Conservation (phyloP, 2,329 filamentous ascomycete genomes). For the Teratosphaeria pseudoeucalypti region DNA sequence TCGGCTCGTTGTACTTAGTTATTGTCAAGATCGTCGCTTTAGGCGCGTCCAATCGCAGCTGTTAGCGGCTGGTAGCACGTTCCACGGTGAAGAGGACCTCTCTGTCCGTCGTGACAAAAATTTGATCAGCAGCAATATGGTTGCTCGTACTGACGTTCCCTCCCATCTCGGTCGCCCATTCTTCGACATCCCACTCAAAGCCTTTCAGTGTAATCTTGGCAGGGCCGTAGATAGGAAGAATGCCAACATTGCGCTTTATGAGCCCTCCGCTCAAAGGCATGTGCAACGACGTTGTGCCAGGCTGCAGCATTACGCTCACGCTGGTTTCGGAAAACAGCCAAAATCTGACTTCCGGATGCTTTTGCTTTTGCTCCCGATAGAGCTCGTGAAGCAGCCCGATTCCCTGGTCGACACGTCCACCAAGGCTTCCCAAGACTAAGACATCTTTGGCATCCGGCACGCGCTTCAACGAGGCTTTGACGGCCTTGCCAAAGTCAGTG, state of each 20-base stretch:
- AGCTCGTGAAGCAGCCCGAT: slow-evolving; percentile 83
- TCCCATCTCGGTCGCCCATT: slow-evolving; percentile 58
- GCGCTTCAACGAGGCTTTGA: slow-evolving; percentile 49
- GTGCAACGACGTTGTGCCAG: slow-evolving; percentile 56
- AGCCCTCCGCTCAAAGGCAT: slow-evolving; percentile 42
- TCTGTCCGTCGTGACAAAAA: slow-evolving; percentile 31
- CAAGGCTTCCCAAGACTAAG: slow-evolving; percentile 74
- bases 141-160: slow-evolving; percentile 41
- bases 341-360: slow-evolving; percentile 40
- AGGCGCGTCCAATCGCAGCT: background rate
- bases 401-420: slow-evolving; percentile 85
- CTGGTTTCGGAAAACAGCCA: slow-evolving; percentile 75
- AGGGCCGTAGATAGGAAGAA: slow-evolving; percentile 72
- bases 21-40: background rate
- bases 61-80: slow-evolving; percentile 4
- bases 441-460: slow-evolving; percentile 34
- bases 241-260: slow-evolving; percentile 72
- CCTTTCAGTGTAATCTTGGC: slow-evolving; percentile 70
- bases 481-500: slow-evolving; percentile 79
- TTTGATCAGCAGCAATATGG: slow-evolving; percentile 32
- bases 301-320: slow-evolving; percentile 69
- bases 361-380: slow-evolving; percentile 40
- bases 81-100: slow-evolving; percentile 41
- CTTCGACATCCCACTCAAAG: slow-evolving; percentile 78
- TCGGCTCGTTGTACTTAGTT: background rate